These are phyloP conservation scores for maize (Zea mays) DNA, from an alignment of 176 grass and related monocot genomes.

Conservation along the genomic window DNA sequence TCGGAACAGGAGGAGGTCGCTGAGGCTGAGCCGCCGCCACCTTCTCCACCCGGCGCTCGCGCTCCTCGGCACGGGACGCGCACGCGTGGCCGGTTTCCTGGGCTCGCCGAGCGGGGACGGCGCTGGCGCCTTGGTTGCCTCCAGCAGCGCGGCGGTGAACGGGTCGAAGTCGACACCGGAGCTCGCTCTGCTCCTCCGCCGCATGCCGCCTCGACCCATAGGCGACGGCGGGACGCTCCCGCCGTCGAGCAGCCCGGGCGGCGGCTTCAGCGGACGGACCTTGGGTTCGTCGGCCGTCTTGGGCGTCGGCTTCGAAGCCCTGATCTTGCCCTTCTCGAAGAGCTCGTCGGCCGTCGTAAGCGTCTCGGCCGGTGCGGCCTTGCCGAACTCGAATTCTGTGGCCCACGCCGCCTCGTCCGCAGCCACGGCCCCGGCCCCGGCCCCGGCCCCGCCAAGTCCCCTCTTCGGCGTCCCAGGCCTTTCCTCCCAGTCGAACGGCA, in stretches of 20 bases:
- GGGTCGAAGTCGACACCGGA: constrained; percentile 81
- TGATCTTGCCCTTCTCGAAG: constrained; percentile 59
- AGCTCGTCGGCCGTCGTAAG: constrained; percentile 68
- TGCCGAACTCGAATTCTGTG: constrained; percentile 73
- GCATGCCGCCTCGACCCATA: no score
- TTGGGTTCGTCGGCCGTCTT: constrained; percentile 53
- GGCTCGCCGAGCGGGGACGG: constrained; percentile 55
- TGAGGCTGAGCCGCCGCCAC: constrained; percentile 77
- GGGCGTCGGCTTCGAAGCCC: constrained; percentile 54
- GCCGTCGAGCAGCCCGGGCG: constrained; percentile 64
- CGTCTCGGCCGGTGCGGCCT: constrained; percentile 20
- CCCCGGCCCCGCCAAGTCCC: constrained; percentile 1
- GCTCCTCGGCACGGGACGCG: constrained; percentile 39
- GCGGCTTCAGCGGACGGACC: constrained; percentile 74
- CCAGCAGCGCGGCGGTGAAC: constrained; percentile 69
- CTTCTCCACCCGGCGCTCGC: constrained; percentile 59
- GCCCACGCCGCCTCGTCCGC: constrained; percentile 30
- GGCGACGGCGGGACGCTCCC: constrained; percentile 54
- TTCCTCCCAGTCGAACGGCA: constrained; percentile 93
- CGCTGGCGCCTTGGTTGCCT: constrained; percentile 64
- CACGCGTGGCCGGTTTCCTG: neutral
- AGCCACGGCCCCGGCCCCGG: neutral
- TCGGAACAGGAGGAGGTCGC: constrained; percentile 80
- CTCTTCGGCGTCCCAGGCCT: constrained; percentile 79
- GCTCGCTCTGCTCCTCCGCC: constrained; percentile 42